Percentiles rank a stretch among this genome's conserved stretches.
Conservation (phyloP, 192 early-diverging fungal genomes). For the Gonapodya sp. region DNA sequence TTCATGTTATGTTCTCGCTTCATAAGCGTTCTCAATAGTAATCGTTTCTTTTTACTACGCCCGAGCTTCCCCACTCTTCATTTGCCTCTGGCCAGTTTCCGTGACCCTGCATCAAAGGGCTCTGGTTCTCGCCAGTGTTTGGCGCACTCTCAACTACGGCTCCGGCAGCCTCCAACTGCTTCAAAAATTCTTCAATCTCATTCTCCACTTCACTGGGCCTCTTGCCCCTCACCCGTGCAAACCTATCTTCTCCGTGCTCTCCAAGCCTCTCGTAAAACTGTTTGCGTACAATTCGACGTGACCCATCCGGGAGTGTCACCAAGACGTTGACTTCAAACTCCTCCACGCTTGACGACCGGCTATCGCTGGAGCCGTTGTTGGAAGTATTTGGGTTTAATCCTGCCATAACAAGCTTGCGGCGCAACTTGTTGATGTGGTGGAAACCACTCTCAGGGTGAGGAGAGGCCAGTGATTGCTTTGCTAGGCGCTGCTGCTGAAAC, state of each 20-base stretch:
- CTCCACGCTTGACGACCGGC: neutral
- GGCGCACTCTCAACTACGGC: neutral
- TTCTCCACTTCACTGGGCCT: constrained; percentile 4
- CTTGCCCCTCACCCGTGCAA: neutral
- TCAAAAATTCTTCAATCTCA: neutral
- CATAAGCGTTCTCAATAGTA: too few relatives aligned
- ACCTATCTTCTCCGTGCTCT: neutral
- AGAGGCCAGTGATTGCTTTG: neutral
- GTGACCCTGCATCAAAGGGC: neutral
- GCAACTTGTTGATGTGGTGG: neutral
- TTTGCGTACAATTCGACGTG: neutral
- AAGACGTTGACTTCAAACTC: neutral
- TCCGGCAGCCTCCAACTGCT: neutral
- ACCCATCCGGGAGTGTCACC: neutral
- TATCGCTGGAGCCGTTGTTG: neutral
- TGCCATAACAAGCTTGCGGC: neutral
- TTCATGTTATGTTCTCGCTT: too few relatives aligned
- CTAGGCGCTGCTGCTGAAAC: neutral
- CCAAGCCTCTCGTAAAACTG: neutral
- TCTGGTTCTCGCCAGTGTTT: neutral
- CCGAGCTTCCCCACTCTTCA: neutral
- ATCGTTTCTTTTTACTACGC: neutral
- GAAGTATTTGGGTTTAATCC: neutral
- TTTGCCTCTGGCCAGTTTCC: neutral
- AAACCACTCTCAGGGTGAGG: neutral